Base-by-base conservation (phyloP, 208 protist genomes). In the Leishmania aethiopica region DNA sequence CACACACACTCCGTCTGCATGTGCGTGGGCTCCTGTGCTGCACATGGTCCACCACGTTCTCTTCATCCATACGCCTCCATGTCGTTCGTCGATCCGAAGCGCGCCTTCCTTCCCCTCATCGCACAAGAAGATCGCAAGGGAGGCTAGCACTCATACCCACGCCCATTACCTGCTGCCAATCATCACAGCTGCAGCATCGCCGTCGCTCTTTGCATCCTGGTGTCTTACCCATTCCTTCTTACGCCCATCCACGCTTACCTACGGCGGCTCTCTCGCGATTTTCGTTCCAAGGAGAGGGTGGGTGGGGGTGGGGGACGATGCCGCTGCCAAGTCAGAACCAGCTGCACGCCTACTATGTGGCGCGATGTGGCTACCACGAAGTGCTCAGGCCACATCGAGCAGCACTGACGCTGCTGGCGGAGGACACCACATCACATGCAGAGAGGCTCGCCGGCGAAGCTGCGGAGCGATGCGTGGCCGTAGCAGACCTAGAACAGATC, bases 311-410 rank as follows among this genome's bases (percentile, higher is more conserved):
- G 32, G 3, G 10, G 19, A 10, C 57, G 40, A 84, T 81, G 73
- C 66, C 40, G 22, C 78, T 91, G 62, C 82, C 88, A 6, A 82
- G 84, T 35, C 93, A 96, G 77, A 93, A 94, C 75, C 88, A 96
- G 47, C 87, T 96, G 53, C 93, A 91, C 78, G 86, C 90, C 51
- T 89, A 93, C 70, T 96, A 94, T 77, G 75, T 92, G 66, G 81
- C 84, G 15, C 83, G 88, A 28, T 96, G 93, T 70, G 91, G 91
- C 8, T 84, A 89, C 59, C 83, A 91, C 66, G 77, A 84, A 15
- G 91, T 96, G 64, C 80, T 82, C 4, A 91, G 90, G 76, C 91
- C 93, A 15, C 91, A 92, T 57, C 55, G 51, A 35, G 79, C 84
- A n/a, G 86, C 93, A 77, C 78, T 94, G 17, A 60, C 64, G 42